Evolutionary conservation across 345 rosid genomes (phyloP), one percentile per base, ranked within the genome.

Genomic region (Litchi chinensis): DNA sequence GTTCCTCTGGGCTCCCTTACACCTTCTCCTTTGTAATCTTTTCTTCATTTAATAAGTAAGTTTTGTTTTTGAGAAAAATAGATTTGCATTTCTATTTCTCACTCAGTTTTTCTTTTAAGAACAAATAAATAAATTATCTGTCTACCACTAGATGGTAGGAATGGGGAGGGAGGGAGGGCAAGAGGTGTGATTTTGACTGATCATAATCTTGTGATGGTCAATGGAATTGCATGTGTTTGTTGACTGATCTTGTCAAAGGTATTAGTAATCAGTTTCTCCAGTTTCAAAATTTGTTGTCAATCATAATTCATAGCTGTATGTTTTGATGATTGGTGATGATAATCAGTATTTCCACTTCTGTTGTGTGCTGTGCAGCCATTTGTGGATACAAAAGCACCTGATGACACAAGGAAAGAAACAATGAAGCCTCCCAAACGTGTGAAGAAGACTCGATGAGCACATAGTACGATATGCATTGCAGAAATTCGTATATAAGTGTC

Each of bases 321-420:
- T 62, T 60, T 41, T 43, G 67, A 63, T 46, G 43, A 16, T 63
- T 43, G 60, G 41, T 44, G 3, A 15, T 56, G 22, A 67, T 16
- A 21, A 76, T 39, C 5, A 5, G 50, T 4, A 11, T 82, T 24
- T 26, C 74, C 37, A 59, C 8, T n/a, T 46, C 37, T 64, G 5
- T 19, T 44, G 59, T 40, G 8, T 71, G 24, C 24, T 46, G 48
- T 85, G 92, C 97, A 95, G 99, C 95, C 97, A 41, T 89, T 89
- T 79, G 73, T 89, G 65, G 93, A 92, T 46, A 73, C 82, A 11
- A 91, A 88, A 81, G 74, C 87, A 48, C 77, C 82, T 0, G 94
- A 93, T 78, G 97, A 90, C 74, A 13, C 80, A 32, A 86, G 88
- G 87, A 93, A 93, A 85, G 98, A 88, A 79, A 76, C 85, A 7